Evolutionary conservation across 140 eudicot species (phyloP), one percentile per base, ranked within the genome.

Genomic region (Erigeron philadelphicus): DNA sequence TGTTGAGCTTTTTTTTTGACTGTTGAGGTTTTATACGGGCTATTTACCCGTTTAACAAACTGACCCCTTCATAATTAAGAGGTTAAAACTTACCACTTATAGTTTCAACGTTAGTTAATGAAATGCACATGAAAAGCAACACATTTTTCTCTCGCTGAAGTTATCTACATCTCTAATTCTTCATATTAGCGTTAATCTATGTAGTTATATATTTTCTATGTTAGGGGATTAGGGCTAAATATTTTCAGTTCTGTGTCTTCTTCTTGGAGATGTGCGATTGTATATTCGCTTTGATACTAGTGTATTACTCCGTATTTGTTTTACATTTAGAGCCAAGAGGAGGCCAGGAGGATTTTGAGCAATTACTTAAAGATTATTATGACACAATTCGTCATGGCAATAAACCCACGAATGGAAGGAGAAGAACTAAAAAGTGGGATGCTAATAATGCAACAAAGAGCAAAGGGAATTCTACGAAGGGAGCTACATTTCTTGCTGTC

Each of bases 401-500:
- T 12, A 84, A 76, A 75, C 79, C 79, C 35, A 55, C 35, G 43
- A 52, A 42, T 57, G 96, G 87, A 31, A 89, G 82, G 73, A 83
- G 81, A 72, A 80, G 83, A 81, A 85, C 74, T 55, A 89, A 84
- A 82, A 86, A 65, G 70, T 50, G 78, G 70, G 90, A 83, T 62
- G 73, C 72, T 17, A 78, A 42, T 59, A 75, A 58, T 57, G 61
- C 58, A 71, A 48, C 65, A 10, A 84, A 59, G 66, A 40, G 65
- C 70, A 59, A 76, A 55, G 77, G 59, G 41, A 75, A n/a, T 13
- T 50, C 70, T 47, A 79, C 49, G 72, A 78, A 76, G 40, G 96
- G 96, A 50, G 98, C 98, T 75, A 84, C 90, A 70, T 89, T 89
- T 77, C 95, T 93, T 72, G 98, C 98, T 64, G 98, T 93, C 67